A percentile compares a stretch with the other conserved stretches of the same genome.
Evolutionary conservation across 306 rosid species (phyloP).

Genomic region (Ormosia emarginata): DNA sequence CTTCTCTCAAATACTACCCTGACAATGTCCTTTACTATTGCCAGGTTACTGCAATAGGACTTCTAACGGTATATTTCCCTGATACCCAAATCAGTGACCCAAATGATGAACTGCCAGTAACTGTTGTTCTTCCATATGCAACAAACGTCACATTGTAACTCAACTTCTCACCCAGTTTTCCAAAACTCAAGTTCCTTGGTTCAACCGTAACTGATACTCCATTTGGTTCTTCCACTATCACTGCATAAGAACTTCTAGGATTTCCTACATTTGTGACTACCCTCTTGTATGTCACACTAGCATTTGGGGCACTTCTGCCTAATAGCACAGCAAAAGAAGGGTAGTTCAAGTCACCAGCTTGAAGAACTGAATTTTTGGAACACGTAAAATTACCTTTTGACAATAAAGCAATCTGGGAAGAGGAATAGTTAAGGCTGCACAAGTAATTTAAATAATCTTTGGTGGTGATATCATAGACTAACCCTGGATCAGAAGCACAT

Average conservation of each 20-base stretch:
- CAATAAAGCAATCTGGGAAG: conserved; percentile 53
- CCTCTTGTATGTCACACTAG: conserved; percentile 47
- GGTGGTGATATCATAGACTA: conserved; percentile 52
- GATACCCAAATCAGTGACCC: conserved; percentile 57
- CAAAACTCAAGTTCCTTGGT: conserved; percentile 42
- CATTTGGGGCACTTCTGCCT: neutral
- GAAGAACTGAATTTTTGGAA: conserved; percentile 21
- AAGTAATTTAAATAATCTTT: conserved; percentile 51
- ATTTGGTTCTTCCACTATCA: conserved; percentile 40
- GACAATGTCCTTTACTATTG: conserved; percentile 6
- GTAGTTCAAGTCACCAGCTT: conserved; percentile 59
- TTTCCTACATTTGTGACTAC: conserved; percentile 63
- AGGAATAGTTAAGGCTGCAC: conserved; percentile 54
- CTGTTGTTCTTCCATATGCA: conserved; percentile 22
- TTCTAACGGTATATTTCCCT: conserved; percentile 45
- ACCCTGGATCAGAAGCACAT: conserved; percentile 65
- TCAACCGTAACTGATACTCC: conserved; percentile 45
- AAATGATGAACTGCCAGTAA: conserved; percentile 31
- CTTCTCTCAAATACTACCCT: neutral
- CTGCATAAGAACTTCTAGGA: conserved; percentile 42
- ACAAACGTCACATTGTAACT: conserved; percentile 51
- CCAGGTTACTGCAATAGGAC: conserved; percentile 73
- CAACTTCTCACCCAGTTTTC: conserved; percentile 43
- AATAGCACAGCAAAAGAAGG: conserved; percentile 64
- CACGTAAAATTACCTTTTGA: conserved; percentile 40